Conservation (phyloP, 2,329 filamentous ascomycete genomes). For the Diaporthe vaccinii region DNA sequence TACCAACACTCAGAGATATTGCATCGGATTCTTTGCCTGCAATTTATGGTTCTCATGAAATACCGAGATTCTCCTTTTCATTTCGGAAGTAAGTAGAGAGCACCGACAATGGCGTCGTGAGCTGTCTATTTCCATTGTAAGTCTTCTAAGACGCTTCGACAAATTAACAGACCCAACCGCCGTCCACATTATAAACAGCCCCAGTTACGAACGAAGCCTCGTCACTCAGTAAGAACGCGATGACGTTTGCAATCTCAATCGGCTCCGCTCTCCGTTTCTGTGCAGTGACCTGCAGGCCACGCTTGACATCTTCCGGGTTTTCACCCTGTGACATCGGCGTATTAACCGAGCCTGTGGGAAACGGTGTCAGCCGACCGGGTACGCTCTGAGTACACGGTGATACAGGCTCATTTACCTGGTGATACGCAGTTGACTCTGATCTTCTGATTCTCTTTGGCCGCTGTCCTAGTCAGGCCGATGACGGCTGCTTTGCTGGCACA, state of each 20-base stretch:
- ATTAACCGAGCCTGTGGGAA: neutral
- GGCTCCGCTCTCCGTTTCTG: conserved; percentile 11
- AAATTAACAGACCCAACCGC: conserved; percentile 66
- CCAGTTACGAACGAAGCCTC: conserved; percentile 74
- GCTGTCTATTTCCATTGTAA: neutral
- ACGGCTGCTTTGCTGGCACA: conserved; percentile 14
- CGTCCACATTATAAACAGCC: conserved; percentile 85
- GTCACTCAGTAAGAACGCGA: conserved; percentile 48
- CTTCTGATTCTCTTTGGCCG: conserved; percentile 17
- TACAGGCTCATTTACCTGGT: neutral
- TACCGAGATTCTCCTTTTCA: neutral
- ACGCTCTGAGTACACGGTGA: neutral
- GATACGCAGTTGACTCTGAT: conserved; percentile 14
- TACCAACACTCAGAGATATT: too few species aligned
- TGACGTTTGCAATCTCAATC: conserved; percentile 2
- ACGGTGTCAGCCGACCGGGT: neutral
- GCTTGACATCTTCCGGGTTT: conserved; percentile 9
- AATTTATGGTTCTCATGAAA: neutral
- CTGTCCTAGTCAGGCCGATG: conserved; percentile 6
- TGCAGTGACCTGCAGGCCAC: conserved; percentile 2
- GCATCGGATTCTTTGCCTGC: too few species aligned
- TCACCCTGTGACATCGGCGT: conserved; percentile 9
- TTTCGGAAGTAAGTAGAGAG: too few species aligned
- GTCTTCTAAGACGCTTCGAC: neutral
- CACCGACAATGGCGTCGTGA: neutral